Base-by-base conservation (phyloP, 2,329 filamentous ascomycete species). In the Pseudocercospora fijiensis region DNA sequence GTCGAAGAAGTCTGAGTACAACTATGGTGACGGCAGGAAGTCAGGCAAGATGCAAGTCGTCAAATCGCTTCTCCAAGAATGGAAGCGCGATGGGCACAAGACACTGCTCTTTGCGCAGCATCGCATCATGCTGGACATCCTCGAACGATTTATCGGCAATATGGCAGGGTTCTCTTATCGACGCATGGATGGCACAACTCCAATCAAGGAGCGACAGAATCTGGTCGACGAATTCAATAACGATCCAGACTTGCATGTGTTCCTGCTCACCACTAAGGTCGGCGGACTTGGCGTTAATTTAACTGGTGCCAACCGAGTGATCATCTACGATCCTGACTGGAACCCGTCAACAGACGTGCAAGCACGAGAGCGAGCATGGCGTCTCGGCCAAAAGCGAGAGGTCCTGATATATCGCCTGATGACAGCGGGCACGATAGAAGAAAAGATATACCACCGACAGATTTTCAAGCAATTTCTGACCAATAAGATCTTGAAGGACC, bases 271-370 rank as follows among this genome's bases (percentile, higher is more conserved):
- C 0, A 99, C 96, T 0, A 96, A 96, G 74, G 96, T 97, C 18
- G 95, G 95, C 52, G 95, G 95, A 0, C 81, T 99, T 13, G 95
- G 95, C 5, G 90, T 96, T 53, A 99, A 99, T 70, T 81, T 99
- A 22, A 99, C 95, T 0, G 95, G 95, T 7, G 95, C 95, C 4
- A 91, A 96, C 74, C 88, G 95, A 33, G 94, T 99, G 67, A 96
- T 99, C 74, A 98, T 99, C 60, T 99, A 95, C 74, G 96, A 99
- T 73, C 96, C 95, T 0, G 95, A 99, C 75, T 99, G 95, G 95
- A 98, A 98, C 72, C 95, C 94, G 1, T 97, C 94, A 0, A 98
- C 94, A 0, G 95, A 99, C 74, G 83, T 97, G 26, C 95, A 99
- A 78, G 95, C 95, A 16, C 88, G 95, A 55, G 95, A 99, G 78